phyloP scores from a whole-genome alignment of 495 filamentous ascomycete genomes.

The Halenospora varia region DNA sequence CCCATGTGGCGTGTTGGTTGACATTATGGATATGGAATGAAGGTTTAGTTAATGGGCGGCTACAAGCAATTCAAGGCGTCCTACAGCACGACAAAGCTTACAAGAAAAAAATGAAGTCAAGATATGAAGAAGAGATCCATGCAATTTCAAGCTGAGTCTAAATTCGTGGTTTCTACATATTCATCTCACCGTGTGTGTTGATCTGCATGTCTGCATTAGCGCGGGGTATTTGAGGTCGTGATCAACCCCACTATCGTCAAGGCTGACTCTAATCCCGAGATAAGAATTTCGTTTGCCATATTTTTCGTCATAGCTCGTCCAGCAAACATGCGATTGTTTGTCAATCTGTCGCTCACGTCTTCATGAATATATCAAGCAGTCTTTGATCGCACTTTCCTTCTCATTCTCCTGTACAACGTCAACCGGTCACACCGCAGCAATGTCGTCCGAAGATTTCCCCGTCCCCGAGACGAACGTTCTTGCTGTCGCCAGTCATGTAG shows the following conservation, averaged over 20 bases:
- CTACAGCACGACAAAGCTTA: neutral
- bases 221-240: conserved; percentile 19
- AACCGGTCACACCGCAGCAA: neutral
- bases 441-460: conserved; percentile 27
- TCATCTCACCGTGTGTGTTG: neutral
- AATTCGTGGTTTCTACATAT: neutral
- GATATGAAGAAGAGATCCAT: conserved; percentile 9
- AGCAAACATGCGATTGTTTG: neutral
- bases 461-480: conserved; percentile 85
- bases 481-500: conserved; percentile 96
- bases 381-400: neutral
- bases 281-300: neutral
- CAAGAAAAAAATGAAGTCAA: neutral
- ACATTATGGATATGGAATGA: conserved; percentile 23
- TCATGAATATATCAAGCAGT: neutral
- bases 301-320: neutral
- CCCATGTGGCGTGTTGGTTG: conserved; percentile 21
- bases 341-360: neutral
- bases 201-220: conserved; percentile 13
- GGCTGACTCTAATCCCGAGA: conserved; percentile 1
- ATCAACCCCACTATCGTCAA: conserved; percentile 16
- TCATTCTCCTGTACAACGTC: neutral
- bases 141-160: neutral
- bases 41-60: conserved; percentile 7
- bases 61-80: neutral